A percentile compares a stretch with the other conserved stretches of the same genome.
These are phyloP conservation scores for Agrocybe praecox DNA, from an alignment of 768 basidiomycete species.

Conservation along the genomic window DNA sequence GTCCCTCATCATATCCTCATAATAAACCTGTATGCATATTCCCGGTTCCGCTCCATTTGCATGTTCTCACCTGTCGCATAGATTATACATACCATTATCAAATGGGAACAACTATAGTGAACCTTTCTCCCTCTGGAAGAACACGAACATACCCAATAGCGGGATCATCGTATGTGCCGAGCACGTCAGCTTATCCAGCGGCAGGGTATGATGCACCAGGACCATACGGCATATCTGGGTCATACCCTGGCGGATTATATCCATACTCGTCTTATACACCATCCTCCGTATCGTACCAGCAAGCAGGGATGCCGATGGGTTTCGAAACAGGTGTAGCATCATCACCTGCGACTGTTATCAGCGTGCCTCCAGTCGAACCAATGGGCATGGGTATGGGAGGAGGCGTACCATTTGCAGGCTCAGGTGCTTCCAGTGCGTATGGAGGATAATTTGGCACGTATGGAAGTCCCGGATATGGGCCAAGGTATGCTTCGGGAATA, in stretches of 20 bases:
- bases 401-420: background rate
- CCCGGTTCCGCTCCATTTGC: too few species aligned
- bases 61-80: too few species aligned
- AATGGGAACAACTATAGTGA: too few species aligned
- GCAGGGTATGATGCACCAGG: background rate
- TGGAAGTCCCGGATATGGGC: background rate
- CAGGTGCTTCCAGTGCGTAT: background rate
- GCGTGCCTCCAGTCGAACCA: background rate
- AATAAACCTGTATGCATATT: too few species aligned
- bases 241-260: background rate
- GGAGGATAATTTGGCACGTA: background rate
- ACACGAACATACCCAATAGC: too few species aligned
- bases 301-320: background rate
- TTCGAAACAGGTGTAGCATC: too few species aligned
- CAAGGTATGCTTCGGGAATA: too few species aligned
- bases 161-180: too few species aligned
- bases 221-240: background rate
- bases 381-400: background rate
- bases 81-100: too few species aligned
- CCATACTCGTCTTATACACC: background rate
- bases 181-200: too few species aligned
- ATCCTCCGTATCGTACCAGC: background rate
- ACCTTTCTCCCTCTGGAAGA: too few species aligned
- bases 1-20: too few species aligned
- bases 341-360: background rate